Base-by-base conservation (phyloP, 2,329 filamentous ascomycete genomes). In the Bipolaris oryzae region DNA sequence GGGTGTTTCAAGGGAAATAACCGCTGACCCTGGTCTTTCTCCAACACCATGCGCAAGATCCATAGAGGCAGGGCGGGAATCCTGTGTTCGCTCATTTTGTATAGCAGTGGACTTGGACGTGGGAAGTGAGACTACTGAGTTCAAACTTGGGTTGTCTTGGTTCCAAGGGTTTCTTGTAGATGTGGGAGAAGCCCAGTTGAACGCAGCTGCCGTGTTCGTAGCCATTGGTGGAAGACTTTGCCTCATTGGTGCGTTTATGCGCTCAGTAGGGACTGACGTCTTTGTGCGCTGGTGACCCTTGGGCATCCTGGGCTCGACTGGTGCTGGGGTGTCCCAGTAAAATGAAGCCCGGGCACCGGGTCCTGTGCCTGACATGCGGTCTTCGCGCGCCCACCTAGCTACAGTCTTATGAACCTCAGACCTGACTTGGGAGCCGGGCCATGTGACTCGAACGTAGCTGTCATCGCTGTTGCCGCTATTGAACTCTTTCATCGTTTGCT, bases 391-490 rank as follows among this genome's bases (percentile, higher is more conserved):
- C 76, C 75, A 78, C 55, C 73, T 61, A 2, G 50, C 60, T 15
- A 77, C 71, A 20, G 70, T 69, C 33, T 76, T 76, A 41, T 67
- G 72, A 7, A 70, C 69, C n/a, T 77, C 74, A 18, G 53, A 33
- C 35, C 71, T 64, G 4, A 77, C 64, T 0, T 67, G 46, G 3
- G 76, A 78, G 18, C 63, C 70, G 16, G 60, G 60, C 75, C 75
- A 78, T 6, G 69, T 73, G 5, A 78, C 70, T 6, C 76, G 74
- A 13, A 77, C 66, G 43, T 78, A 76, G 50, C 66, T 76, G 47
- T 76, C 71, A 28, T 73, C 70, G 10, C 68, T 67, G 6, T 64
- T 67, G 6, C 72, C 74, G 33, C 52, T 70, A 42, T 76, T 74
- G 65, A 67, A 76, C 31, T 77, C 75, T 15, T 74, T 66, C 67